These are phyloP conservation scores for Pyrus communis DNA, from an alignment of 306 rosid genomes.

Conservation along the genomic window DNA sequence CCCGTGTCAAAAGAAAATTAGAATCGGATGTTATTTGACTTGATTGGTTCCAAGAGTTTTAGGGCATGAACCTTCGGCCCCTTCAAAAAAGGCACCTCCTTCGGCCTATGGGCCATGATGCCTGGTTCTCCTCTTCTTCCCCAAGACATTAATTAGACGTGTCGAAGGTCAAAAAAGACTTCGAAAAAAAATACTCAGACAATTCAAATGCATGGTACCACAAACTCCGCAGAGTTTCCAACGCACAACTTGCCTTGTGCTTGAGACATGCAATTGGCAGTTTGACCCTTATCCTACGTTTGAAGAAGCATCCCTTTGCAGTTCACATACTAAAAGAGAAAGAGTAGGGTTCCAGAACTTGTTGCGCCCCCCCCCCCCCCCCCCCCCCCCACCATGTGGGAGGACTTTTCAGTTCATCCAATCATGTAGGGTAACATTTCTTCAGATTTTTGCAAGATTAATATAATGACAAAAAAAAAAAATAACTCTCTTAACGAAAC, in stretches of 20 bases:
- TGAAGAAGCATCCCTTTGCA: neutral
- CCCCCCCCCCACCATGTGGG: conserved; percentile 5
- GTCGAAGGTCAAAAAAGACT: neutral
- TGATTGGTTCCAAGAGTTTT: neutral
- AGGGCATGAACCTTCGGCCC: neutral
- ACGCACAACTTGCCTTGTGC: neutral
- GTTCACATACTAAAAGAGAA: neutral
- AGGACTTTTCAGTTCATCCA: neutral
- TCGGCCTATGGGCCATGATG: neutral
- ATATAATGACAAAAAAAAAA: neutral
- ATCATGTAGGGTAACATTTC: neutral
- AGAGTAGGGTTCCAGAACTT: neutral
- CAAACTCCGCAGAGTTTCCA: neutral
- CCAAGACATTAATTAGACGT: neutral
- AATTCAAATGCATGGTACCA: neutral
- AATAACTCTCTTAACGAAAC: neutral
- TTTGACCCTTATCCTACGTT: conserved; percentile 14
- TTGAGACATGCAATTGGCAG: neutral
- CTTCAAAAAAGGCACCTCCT: neutral
- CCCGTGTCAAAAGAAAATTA: too few relatives aligned
- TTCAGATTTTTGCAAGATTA: neutral
- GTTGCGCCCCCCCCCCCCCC: neutral
- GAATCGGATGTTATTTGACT: neutral
- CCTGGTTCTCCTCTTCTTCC: neutral
- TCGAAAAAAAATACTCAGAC: neutral